Conservation (phyloP, 495 filamentous ascomycete genomes). For the Penicillium desertorum region DNA sequence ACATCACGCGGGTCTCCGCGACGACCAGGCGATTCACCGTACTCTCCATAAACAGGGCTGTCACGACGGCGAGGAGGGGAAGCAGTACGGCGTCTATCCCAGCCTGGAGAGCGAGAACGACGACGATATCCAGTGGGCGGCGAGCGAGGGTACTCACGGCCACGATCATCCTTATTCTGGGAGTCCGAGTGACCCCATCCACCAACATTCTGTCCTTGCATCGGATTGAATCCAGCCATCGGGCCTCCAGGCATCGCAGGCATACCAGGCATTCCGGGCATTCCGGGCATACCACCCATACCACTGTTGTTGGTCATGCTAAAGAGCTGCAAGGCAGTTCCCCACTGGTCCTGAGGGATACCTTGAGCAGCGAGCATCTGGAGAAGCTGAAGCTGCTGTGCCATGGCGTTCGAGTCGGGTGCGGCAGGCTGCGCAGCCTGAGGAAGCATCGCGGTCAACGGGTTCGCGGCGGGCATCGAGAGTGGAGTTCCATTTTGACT, state of each 20-base stretch:
- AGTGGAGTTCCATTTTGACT: constrained; percentile 45
- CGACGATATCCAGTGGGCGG: constrained; percentile 62
- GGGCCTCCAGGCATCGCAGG: constrained; percentile 13
- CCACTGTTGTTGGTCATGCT: constrained; percentile 38
- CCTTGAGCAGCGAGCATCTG: constrained; percentile 59
- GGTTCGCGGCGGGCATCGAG: constrained; percentile 43
- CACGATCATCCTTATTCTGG: constrained; percentile 62
- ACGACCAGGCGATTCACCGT: constrained; percentile 59
- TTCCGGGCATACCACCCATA: constrained; percentile 30
- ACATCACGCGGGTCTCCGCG: constrained; percentile 59
- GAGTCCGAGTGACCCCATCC: constrained; percentile 43
- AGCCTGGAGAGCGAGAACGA: constrained; percentile 74
- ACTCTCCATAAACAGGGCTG: constrained; percentile 71
- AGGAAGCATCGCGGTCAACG: constrained; percentile 49
- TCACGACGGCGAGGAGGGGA: constrained; percentile 61
- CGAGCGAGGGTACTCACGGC: constrained; percentile 56
- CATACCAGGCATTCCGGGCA: constrained; percentile 17
- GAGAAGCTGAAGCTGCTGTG: constrained; percentile 63
- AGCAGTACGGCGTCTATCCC: constrained; percentile 62
- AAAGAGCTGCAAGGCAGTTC: constrained; percentile 50
- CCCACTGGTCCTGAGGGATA: constrained; percentile 62
- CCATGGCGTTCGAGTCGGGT: constrained; percentile 42
- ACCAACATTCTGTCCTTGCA: constrained; percentile 37
- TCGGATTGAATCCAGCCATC: constrained; percentile 9
- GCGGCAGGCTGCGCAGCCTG: constrained; percentile 39